Evolutionary conservation across 805 yeast genomes (phyloP).

Genomic region (Cyberlindnera misumaiensis): DNA sequence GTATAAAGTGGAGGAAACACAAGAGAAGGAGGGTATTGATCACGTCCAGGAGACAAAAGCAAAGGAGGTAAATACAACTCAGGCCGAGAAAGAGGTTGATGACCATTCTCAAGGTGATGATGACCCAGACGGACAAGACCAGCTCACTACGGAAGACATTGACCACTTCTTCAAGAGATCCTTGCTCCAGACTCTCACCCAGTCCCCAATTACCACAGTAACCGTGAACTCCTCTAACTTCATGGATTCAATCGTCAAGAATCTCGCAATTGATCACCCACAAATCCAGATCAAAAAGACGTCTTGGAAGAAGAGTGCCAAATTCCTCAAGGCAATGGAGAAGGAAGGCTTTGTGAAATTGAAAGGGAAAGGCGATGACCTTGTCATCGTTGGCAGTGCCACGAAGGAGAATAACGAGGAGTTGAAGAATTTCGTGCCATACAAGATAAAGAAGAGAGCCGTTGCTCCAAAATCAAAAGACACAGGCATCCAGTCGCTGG

Average conservation of each 20-base stretch:
- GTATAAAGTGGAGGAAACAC: constrained; percentile 13
- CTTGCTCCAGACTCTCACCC: constrained; percentile 59
- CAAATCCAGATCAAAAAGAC: constrained; percentile 66
- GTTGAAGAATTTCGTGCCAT: constrained; percentile 59
- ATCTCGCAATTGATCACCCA: constrained; percentile 63
- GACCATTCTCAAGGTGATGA: no score
- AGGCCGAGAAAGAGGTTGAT: neutral
- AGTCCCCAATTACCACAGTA: constrained; percentile 43
- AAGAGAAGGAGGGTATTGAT: no score
- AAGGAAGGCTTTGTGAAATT: constrained; percentile 60
- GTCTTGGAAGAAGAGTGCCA: constrained; percentile 84
- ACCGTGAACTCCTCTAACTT: constrained; percentile 59
- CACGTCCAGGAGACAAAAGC: no score
- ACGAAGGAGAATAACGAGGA: constrained; percentile 37
- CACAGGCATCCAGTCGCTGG: constrained; percentile 25
- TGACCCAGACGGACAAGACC: constrained; percentile 10
- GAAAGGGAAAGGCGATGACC: constrained; percentile 83
- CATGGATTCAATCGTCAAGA: constrained; percentile 60
- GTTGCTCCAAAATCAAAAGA: constrained; percentile 16
- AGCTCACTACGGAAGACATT: constrained; percentile 52
- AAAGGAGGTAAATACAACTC: constrained; percentile 5
- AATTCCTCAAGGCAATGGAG: constrained; percentile 81
- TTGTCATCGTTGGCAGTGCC: constrained; percentile 47
- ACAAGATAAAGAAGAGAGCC: constrained; percentile 31
- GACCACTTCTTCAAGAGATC: constrained; percentile 73